Evolutionary conservation across 2,329 filamentous ascomycete species (phyloP).

Genomic region (Dissoconium aciculare): DNA sequence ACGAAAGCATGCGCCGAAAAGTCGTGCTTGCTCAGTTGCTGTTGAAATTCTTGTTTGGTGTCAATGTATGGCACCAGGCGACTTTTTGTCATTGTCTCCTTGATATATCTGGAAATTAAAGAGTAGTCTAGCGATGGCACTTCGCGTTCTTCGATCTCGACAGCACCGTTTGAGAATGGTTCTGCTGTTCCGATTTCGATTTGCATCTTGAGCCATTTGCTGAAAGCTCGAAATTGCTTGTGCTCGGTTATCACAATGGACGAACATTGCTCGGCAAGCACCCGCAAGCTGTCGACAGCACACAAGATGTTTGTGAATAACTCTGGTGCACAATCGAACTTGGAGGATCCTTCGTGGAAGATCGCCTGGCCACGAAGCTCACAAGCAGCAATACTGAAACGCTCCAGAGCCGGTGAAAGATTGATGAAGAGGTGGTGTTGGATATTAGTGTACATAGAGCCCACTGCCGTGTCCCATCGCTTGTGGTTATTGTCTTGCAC

Average conservation of each 20-base stretch:
- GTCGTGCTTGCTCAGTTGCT: slow-evolving; percentile 7
- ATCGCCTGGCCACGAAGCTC: slow-evolving; percentile 70
- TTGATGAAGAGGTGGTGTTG: slow-evolving; percentile 71
- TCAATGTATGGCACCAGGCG: slow-evolving; percentile 15
- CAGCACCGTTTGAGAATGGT: slow-evolving; percentile 40
- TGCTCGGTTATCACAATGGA: slow-evolving; percentile 60
- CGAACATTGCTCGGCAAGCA: slow-evolving; percentile 61
- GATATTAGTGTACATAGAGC: slow-evolving; percentile 61
- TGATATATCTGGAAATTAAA: slow-evolving; percentile 63
- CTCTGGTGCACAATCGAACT: slow-evolving; percentile 36
- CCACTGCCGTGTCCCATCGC: slow-evolving; percentile 81
- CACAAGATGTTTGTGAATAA: slow-evolving; percentile 40
- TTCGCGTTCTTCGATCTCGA: slow-evolving; percentile 66
- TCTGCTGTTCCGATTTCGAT: slow-evolving; percentile 63
- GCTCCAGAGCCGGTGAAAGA: slow-evolving; percentile 73
- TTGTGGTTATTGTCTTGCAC: slow-evolving; percentile 44
- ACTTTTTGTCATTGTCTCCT: slow-evolving; percentile 37
- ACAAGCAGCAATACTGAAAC: slow-evolving; percentile 65
- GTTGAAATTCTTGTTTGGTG: slow-evolving; percentile 30
- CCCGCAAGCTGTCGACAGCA: slow-evolving; percentile 56
- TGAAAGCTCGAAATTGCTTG: slow-evolving; percentile 62
- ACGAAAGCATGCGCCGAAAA: slow-evolving; percentile 11
- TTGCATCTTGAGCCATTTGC: slow-evolving; percentile 67
- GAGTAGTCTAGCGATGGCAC: slow-evolving; percentile 54
- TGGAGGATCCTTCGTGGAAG: slow-evolving; percentile 54